phyloP scores from a whole-genome alignment of 306 rosid genomes.

The Prunus salicina region DNA sequence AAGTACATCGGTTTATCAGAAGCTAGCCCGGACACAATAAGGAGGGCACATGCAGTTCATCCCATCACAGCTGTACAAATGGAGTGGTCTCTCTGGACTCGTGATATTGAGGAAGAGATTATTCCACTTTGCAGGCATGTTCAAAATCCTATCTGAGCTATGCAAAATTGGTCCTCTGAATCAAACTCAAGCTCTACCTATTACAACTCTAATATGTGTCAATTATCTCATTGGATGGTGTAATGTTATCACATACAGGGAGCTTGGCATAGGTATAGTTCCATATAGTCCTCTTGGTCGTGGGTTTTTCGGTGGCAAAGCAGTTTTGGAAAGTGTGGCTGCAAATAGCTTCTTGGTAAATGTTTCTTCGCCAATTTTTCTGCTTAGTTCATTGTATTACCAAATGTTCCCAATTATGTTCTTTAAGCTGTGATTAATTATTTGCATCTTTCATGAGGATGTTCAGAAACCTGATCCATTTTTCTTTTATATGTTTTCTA shows the following conservation, averaged over 20 bases:
- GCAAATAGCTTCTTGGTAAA: conserved; percentile 44
- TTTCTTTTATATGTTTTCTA: too few relatives aligned
- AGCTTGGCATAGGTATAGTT: conserved; percentile 20
- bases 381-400: neutral
- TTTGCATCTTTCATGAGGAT: too few relatives aligned
- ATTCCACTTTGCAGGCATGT: conserved; percentile 66
- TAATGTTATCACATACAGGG: too few relatives aligned
- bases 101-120: conserved; percentile 66
- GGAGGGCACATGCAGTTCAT: conserved; percentile 81
- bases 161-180: neutral
- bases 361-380: neutral
- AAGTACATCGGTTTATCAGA: conserved; percentile 75
- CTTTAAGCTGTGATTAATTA: too few relatives aligned
- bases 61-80: conserved; percentile 69
- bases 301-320: conserved; percentile 79
- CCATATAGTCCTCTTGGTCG: conserved; percentile 81
- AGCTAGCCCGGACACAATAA: conserved; percentile 71
- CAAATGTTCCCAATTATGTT: neutral
- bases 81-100: conserved; percentile 82
- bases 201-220: too few relatives aligned
- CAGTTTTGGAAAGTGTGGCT: conserved; percentile 46
- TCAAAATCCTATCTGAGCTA: neutral
- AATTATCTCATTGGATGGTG: too few relatives aligned
- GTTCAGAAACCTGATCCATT: too few relatives aligned
- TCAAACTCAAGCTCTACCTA: too few relatives aligned